Evolutionary conservation across 2,329 filamentous ascomycete genomes (phyloP), one percentile per base, ranked within the genome.

Genomic region (Xylaria sp.): DNA sequence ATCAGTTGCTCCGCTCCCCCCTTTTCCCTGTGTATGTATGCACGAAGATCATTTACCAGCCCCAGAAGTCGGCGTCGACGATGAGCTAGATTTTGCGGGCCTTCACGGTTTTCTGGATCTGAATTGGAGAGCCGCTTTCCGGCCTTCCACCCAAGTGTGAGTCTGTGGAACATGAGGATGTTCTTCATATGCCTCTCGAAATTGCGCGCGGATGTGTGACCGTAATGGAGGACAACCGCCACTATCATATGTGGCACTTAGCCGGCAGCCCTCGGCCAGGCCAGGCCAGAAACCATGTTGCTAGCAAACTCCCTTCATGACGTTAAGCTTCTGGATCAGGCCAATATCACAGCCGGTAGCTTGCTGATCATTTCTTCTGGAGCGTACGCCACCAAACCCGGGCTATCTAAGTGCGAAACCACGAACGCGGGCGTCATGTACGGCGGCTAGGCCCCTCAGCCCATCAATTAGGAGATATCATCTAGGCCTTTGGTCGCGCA

Each of bases 401-500:
- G 57, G 42, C 45, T 32, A 64, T 34, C 17, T 57, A 53, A 54
- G 61, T 68, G 45, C 64, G 27, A 62, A 64, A 68, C 58, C 30
- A 57, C 55, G 61, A 61, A 61, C 48, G 42, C 53, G 64, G 50
- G 39, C 58, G 58, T 55, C 58, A 65, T 64, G 61, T 56, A 66
- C 65, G 58, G 47, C 58, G 68, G 71, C 64, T 67, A 68, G 60
- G 65, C 63, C 73, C 69, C 72, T 68, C 68, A 68, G 59, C 67
- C 67, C 67, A 69, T 67, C 68, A 42, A 67, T 64, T 17, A 32
- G 67, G 66, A 69, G 67, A 69, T 59, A 68, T 71, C 65, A 72
- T 69, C 73, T 70, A 73, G 73, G 63, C 69, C 72, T 58, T 60
- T 65, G 73, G 75, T 65, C 14, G 70, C 66, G 73, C 71, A 62